Base-by-base conservation (phyloP, 306 rosid genomes). In the Phaseolus lunatus region DNA sequence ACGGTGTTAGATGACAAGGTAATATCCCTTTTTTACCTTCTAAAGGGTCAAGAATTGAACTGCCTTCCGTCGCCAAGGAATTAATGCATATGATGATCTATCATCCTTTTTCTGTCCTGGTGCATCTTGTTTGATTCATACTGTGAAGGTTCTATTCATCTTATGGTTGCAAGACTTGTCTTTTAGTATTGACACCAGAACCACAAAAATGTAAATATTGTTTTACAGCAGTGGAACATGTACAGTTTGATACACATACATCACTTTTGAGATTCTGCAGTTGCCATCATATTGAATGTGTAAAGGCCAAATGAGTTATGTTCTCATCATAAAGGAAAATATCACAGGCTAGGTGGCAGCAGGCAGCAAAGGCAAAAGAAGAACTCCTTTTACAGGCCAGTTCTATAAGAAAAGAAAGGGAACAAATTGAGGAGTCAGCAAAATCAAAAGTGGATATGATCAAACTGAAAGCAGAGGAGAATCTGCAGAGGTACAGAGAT, bases 341-440 rank as follows among this genome's bases (percentile, higher is more conserved):
- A 78, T 88, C 81, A 69, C 97, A 95, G 99, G 97, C 92, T 82
- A 88, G 89, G 85, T 85, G 91, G 90, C 72, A 83, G 45, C 88
- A 88, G 57, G 96, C 86, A 77, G 78, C 86, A 80, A 89, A 84
- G 85, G 85, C 84, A 65, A 92, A 86, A 72, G 92, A 87, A 56
- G 97, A 89, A 76, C 82, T 89, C 72, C 86, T 86, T 80, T 19
- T 29, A 33, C 85, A 82, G 82, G 87, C 71, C 54, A 77, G 82
- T 82, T 83, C 88, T 27, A 67, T 85, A 77, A 88, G 84, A 82
- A 95, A 89, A 87, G 97, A 87, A 76, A 88, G 93, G 78, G 97
- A 92, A 77, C 92, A 90, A 71, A 80, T 87, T 22, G 97, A 90
- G 84, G 89, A 66, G 56, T 89, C 88, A 50, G 72, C 89, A 59